A percentile compares a stretch with the other conserved stretches of the same genome.
These are phyloP conservation scores for Decorospora gaudefroyi DNA, from an alignment of 2,329 filamentous ascomycete species.

Conservation along the genomic window DNA sequence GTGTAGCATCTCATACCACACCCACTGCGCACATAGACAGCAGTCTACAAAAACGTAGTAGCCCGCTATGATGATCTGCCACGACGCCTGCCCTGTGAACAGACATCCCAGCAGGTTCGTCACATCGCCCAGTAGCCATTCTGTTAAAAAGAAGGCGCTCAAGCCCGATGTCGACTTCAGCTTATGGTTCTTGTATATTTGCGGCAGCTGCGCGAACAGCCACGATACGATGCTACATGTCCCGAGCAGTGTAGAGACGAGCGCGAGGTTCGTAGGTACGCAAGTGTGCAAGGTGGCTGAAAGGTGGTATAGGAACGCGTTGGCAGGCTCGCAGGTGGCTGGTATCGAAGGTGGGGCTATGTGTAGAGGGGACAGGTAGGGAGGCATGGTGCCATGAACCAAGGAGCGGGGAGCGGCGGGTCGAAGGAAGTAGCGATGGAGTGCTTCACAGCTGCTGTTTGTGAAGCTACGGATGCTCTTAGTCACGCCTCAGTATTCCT, in stretches of 20 bases:
- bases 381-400: conserved; percentile 42
- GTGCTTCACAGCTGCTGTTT: neutral
- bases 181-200: conserved; percentile 70
- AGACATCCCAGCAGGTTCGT: conserved; percentile 66
- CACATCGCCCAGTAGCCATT: conserved; percentile 68
- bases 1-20: conserved; percentile 66
- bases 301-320: conserved; percentile 60
- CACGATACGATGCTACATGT: conserved; percentile 67
- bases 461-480: conserved; percentile 1
- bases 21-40: conserved; percentile 64
- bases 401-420: conserved; percentile 20
- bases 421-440: conserved; percentile 8
- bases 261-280: conserved; percentile 65
- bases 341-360: conserved; percentile 54
- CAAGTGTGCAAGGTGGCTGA: conserved; percentile 66
- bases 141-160: conserved; percentile 66
- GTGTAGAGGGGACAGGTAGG: conserved; percentile 39
- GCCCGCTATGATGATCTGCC: conserved; percentile 67
- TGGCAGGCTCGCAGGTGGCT: conserved; percentile 63
- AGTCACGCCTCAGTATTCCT: neutral
- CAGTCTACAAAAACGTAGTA: conserved; percentile 71
- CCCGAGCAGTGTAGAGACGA: conserved; percentile 64
- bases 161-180: conserved; percentile 67
- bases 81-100: conserved; percentile 66
- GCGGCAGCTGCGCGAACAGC: conserved; percentile 71